Evolutionary conservation across 192 early-diverging fungal species (phyloP).

Genomic region (Dissophora ornata): DNA sequence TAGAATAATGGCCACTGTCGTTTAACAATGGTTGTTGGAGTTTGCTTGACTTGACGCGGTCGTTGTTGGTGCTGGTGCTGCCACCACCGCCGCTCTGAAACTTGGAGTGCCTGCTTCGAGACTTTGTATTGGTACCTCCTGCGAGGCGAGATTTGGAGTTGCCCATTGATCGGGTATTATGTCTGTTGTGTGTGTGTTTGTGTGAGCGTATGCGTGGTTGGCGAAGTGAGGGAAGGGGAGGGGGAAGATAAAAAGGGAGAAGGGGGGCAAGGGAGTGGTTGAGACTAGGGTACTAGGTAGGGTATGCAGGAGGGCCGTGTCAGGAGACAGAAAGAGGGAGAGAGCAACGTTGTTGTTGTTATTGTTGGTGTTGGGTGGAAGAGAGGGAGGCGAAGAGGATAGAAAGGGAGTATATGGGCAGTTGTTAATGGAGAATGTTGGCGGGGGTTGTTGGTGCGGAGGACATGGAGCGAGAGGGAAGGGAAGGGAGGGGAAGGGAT

Average conservation of each 20-base stretch:
- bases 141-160: slow-evolving; percentile 47
- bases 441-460: too few species aligned
- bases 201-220: too few species aligned
- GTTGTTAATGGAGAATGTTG: too few species aligned
- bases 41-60: background rate
- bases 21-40: slow-evolving; percentile 19
- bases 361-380: too few species aligned
- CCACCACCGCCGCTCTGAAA: slow-evolving; percentile 5
- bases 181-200: background rate
- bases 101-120: slow-evolving; percentile 25
- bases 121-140: slow-evolving; percentile 16
- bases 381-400: background rate
- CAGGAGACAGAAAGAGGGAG: too few species aligned
- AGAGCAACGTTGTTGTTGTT: too few species aligned
- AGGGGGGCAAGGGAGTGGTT: background rate
- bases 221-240: slow-evolving; percentile 2
- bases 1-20: slow-evolving; percentile 51
- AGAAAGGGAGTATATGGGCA: too few species aligned
- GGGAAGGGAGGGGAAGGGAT: too few species aligned
- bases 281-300: too few species aligned
- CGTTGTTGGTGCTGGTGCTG: slow-evolving; percentile 10
- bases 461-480: too few species aligned
- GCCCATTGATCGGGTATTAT: slow-evolving; percentile 23
- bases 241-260: background rate
- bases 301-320: too few species aligned